phyloP scores from a whole-genome alignment of 139 green algal genomes.

The Chlamydomonas incerta region DNA sequence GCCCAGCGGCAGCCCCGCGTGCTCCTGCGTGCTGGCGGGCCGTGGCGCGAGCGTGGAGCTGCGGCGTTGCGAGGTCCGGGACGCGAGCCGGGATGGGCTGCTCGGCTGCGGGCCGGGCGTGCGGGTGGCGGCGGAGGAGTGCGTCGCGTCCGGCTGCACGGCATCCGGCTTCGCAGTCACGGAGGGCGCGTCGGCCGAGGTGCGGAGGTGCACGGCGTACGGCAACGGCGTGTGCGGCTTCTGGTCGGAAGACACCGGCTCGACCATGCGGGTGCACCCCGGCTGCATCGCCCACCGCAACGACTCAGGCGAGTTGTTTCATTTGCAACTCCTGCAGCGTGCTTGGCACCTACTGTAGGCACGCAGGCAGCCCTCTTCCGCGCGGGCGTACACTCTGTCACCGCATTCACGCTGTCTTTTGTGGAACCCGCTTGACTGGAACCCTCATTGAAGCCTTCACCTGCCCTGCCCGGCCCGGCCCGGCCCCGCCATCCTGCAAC shows the following conservation, averaged over 20 bases:
- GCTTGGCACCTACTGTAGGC: too few relatives aligned
- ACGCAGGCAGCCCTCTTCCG: too few relatives aligned
- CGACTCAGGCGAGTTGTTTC: not conserved
- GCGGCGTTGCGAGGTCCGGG: not conserved
- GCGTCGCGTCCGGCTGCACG: not conserved
- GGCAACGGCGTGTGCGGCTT: slow-evolving; percentile 11
- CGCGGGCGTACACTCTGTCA: too few relatives aligned
- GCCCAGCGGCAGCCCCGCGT: not conserved
- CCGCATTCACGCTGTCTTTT: too few relatives aligned
- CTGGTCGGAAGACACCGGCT: not conserved
- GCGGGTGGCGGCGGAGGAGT: not conserved
- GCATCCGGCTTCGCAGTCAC: slow-evolving; percentile 5
- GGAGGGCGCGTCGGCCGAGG: not conserved
- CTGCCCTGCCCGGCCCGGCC: too few relatives aligned
- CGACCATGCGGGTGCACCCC: not conserved
- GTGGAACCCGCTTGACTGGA: too few relatives aligned
- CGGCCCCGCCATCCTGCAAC: too few relatives aligned
- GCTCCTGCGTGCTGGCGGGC: not conserved
- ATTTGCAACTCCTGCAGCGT: too few relatives aligned
- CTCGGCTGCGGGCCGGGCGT: not conserved
- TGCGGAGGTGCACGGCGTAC: not conserved
- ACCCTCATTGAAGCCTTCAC: too few relatives aligned
- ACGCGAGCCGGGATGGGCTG: slow-evolving; percentile 5
- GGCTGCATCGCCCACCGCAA: not conserved
- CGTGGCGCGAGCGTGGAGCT: not conserved